Base-by-base conservation (phyloP, 345 rosid species). In the Hibiscus syriacus region DNA sequence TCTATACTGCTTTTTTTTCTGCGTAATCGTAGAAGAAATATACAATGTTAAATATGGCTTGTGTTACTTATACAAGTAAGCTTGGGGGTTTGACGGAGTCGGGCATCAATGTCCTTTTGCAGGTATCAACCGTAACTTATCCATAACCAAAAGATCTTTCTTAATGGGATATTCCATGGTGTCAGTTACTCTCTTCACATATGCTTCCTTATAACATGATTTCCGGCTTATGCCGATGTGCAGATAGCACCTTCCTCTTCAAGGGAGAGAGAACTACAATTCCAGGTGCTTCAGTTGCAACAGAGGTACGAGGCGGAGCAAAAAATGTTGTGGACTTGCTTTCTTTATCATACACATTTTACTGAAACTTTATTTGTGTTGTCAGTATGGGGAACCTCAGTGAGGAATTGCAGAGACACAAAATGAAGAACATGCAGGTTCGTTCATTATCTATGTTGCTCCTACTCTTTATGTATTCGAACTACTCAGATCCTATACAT, bases 351-450 rank as follows among this genome's bases (percentile, higher is more conserved):
- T 54, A 39, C 26, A 22, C 27, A 50, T 67, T 25, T 50, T 50
- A 49, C 55, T 50, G 55, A 50, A 50, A 72, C 66, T 66, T 62
- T 55, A 55, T 74, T 39, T 80, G 64, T 72, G n/a, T 70, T 87
- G 58, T 54, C 84, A 86, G 99, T 77, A 64, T 86, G 68, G 82
- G 71, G 72, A 81, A 76, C 85, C 69, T 90, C 70, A 69, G 73
- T 22, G 99, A 90, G 74, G 97, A 94, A 73, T 71, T 90, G 82
- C 90, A 87, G 83, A 82, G 77, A 82, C 95, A 79, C 64, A 94
- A 79, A 74, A 70, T 68, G 74, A 89, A 69, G 77, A 90, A 89
- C 64, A 78, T 79, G 6, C 90, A 86, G 99, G 99, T 78, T 58
- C 79, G 73, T 75, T 78, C 52, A 55, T 53, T 67, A n/a, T 63